These are phyloP conservation scores for Rubia tinctorum DNA, from an alignment of 305 asterid genomes.

Conservation along the genomic window DNA sequence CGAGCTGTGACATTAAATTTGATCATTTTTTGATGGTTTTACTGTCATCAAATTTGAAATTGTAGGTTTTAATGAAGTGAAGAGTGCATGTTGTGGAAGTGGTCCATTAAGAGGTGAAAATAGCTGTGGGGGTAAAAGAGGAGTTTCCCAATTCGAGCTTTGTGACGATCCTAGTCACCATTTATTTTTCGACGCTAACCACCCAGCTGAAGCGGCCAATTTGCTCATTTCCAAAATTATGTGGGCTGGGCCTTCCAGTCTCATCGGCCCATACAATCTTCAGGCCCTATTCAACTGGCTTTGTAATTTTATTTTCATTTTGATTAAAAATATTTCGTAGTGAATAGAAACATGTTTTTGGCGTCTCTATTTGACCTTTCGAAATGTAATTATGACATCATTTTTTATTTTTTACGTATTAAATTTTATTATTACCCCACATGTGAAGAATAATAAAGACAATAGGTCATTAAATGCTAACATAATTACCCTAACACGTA, in stretches of 20 bases:
- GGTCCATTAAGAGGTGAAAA: slow-evolving; percentile 24
- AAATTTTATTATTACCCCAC: too few species aligned
- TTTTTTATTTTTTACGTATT: too few species aligned
- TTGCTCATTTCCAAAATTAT: not conserved
- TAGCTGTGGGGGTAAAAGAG: slow-evolving; percentile 31
- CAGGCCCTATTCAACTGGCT: not conserved
- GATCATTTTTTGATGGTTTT: not conserved
- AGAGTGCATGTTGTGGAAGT: slow-evolving; percentile 29
- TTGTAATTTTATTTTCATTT: not conserved
- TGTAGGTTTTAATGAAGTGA: slow-evolving; percentile 28
- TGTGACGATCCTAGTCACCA: slow-evolving; percentile 17
- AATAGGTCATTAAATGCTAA: too few species aligned
- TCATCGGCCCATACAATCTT: slow-evolving; percentile 5
- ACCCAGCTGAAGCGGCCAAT: not conserved
- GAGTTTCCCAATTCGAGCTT: slow-evolving; percentile 5
- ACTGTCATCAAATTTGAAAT: not conserved
- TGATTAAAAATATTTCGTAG: too few species aligned
- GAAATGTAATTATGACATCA: not conserved
- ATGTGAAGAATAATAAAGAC: too few species aligned
- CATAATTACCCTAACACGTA: too few species aligned
- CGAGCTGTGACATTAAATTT: not conserved
- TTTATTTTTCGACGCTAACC: slow-evolving; percentile 10
- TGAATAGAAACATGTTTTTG: too few species aligned
- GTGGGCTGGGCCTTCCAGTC: not conserved
- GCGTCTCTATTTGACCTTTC: not conserved